Evolutionary conservation across 192 early-diverging fungal genomes (phyloP).

Genomic region (Backusella sp.): DNA sequence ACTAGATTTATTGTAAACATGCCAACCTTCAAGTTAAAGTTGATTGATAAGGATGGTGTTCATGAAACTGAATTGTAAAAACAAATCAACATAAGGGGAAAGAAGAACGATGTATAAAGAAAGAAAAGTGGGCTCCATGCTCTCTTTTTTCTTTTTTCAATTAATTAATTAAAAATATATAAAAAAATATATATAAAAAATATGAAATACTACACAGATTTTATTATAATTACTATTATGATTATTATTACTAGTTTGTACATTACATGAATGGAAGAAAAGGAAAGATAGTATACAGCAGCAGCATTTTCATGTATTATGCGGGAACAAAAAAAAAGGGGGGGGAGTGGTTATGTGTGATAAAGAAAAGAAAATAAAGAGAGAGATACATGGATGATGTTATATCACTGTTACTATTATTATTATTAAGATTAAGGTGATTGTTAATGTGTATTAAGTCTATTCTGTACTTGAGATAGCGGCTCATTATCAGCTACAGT

Average conservation of each 20-base stretch:
- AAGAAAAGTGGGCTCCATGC: background rate
- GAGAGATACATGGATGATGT: background rate
- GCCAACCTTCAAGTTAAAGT: conserved; percentile 80
- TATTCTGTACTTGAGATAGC: background rate
- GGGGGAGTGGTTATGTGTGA: background rate
- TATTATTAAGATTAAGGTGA: background rate
- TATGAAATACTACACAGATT: background rate
- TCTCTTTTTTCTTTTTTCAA: background rate
- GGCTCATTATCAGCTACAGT: conserved; percentile 4
- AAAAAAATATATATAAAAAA: background rate
- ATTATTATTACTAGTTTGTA: background rate
- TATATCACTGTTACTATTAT: no score
- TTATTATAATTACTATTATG: background rate
- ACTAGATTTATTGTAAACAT: conserved; percentile 84
- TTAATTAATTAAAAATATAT: conserved; percentile 1
- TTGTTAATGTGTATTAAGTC: background rate
- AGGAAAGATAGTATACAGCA: background rate
- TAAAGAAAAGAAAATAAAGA: background rate
- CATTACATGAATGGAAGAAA: background rate
- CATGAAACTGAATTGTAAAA: conserved; percentile 57
- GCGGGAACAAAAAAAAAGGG: background rate
- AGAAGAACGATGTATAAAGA: background rate
- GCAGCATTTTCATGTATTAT: background rate
- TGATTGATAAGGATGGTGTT: conserved; percentile 87
- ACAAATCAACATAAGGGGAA: background rate